Evolutionary conservation across 352 stramenopile species (phyloP).

Genomic region (Phytophthora rubi): DNA sequence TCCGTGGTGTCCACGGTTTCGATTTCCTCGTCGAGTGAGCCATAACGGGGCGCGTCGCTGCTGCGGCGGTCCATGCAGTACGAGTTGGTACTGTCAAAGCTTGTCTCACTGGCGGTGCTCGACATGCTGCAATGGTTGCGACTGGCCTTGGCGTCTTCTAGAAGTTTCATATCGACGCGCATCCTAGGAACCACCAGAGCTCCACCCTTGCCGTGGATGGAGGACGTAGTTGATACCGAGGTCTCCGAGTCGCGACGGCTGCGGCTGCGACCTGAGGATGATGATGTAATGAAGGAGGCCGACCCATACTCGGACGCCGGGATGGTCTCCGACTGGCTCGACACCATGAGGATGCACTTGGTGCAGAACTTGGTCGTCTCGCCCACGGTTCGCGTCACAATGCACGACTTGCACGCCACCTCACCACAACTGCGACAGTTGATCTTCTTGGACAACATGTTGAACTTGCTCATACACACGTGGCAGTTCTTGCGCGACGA

Average conservation of each 20-base stretch:
- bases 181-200: conserved; percentile 22
- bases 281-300: conserved; percentile 42
- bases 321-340: conserved; percentile 40
- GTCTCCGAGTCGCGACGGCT: conserved; percentile 35
- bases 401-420: conserved; percentile 79
- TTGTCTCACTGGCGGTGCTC: conserved; percentile 53
- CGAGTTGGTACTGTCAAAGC: conserved; percentile 47
- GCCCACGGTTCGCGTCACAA: conserved; percentile 56
- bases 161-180: conserved; percentile 50
- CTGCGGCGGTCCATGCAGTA: conserved; percentile 36
- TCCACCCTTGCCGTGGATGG: conserved; percentile 21
- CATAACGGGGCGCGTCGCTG: conserved; percentile 33
- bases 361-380: conserved; percentile 78
- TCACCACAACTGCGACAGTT: conserved; percentile 81
- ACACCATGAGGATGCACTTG: conserved; percentile 70
- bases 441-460: conserved; percentile 75
- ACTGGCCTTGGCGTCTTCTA: conserved; percentile 40
- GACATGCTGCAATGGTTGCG: conserved; percentile 42
- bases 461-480: conserved; percentile 69
- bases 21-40: conserved; percentile 51
- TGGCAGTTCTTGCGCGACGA: conserved; percentile 65
- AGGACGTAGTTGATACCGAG: conserved; percentile 37
- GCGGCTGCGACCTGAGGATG: conserved; percentile 30
- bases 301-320: conserved; percentile 35
- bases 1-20: conserved; percentile 48